Percentiles rank a stretch among this genome's conserved stretches.
phyloP scores from a whole-genome alignment of 129 eudicot species.

The Tagetes erecta region DNA sequence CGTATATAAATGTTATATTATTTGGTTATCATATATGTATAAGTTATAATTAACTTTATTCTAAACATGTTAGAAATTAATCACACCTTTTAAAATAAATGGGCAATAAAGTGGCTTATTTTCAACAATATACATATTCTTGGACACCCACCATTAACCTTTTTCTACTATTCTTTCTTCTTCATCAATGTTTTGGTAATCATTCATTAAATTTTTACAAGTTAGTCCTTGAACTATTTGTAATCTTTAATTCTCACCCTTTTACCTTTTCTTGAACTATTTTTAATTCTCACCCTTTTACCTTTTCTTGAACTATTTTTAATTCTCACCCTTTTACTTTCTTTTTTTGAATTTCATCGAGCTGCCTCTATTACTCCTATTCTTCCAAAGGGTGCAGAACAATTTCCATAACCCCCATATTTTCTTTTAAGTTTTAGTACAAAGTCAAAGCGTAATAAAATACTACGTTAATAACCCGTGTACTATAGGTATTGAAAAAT shows the following conservation, averaged over 20 bases:
- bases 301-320: neutral
- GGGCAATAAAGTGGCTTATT: neutral
- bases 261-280: neutral
- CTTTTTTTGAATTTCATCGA: neutral
- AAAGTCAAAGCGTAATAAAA: too few species aligned
- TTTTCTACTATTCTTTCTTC: constrained; percentile 29
- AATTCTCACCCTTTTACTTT: neutral
- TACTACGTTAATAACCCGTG: too few species aligned
- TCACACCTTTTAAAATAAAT: neutral
- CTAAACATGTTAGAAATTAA: neutral
- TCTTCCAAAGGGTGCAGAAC: neutral
- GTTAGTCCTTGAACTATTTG: neutral
- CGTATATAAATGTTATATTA: neutral
- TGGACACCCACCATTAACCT: constrained; percentile 37
- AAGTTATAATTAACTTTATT: neutral
- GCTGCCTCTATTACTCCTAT: neutral
- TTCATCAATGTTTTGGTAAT: constrained; percentile 25
- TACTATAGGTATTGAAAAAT: too few species aligned
- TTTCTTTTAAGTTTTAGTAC: too few species aligned
- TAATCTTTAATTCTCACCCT: neutral
- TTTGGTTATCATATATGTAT: too few species aligned
- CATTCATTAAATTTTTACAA: neutral
- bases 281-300: constrained; percentile 1
- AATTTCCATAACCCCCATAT: too few species aligned
- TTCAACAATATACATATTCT: constrained; percentile 19